A percentile compares a stretch with the other conserved stretches of the same genome.
These are phyloP conservation scores for Ettlia oleoabundans DNA, from an alignment of 139 green algal genomes.

Conservation along the genomic window DNA sequence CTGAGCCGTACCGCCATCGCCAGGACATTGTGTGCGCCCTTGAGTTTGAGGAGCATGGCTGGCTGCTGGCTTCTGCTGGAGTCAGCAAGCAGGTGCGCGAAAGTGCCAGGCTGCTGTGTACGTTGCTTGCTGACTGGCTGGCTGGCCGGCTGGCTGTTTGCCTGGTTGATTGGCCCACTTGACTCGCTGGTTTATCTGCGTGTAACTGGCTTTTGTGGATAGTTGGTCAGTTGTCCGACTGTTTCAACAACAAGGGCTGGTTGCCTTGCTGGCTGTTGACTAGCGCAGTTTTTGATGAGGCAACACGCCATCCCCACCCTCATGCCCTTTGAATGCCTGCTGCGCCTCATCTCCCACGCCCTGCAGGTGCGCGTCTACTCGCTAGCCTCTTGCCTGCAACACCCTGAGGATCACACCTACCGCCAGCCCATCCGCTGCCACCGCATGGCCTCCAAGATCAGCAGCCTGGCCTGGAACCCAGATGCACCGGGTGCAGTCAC, in stretches of 20 bases:
- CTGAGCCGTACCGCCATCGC: neutral
- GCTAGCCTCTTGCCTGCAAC: constrained; percentile 19
- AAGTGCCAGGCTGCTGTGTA: too few relatives aligned
- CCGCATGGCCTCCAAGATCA: constrained; percentile 77
- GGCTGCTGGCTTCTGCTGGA: constrained; percentile 64
- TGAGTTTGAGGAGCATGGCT: constrained; percentile 68
- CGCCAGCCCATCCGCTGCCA: constrained; percentile 63
- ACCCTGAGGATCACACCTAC: constrained; percentile 31
- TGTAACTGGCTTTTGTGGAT: too few relatives aligned
- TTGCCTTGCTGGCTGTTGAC: too few relatives aligned
- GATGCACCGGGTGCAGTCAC: constrained; percentile 68
- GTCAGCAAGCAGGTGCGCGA: constrained; percentile 63
- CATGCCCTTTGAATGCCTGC: neutral
- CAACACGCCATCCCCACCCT: neutral
- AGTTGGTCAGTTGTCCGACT: too few relatives aligned
- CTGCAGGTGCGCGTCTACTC: constrained; percentile 55
- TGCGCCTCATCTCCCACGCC: neutral
- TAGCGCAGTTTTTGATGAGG: too few relatives aligned
- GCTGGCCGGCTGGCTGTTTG: neutral
- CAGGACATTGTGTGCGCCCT: constrained; percentile 68
- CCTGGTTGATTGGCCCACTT: too few relatives aligned
- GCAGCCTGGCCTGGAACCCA: constrained; percentile 76
- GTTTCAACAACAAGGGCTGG: too few relatives aligned
- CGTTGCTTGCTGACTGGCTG: too few relatives aligned
- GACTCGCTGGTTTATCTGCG: too few relatives aligned